Base-by-base conservation (phyloP, 1,284 basidiomycete genomes). In the Cryptococcus sp. region DNA sequence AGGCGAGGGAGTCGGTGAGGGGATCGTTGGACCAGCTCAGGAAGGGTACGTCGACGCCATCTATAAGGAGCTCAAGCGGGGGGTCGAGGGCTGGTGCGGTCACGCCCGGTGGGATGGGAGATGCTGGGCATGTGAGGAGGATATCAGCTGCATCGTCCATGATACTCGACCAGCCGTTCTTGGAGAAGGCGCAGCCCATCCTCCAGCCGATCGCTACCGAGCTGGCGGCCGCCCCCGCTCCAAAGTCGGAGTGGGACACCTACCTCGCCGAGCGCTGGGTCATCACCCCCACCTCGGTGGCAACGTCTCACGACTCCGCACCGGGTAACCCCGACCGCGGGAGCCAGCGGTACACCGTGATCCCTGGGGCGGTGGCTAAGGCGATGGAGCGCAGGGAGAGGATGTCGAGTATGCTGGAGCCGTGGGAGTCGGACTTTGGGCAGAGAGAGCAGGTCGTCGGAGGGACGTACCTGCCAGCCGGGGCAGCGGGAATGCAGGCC, bases 11-110 rank as follows among this genome's bases (percentile, higher is more conserved):
- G 46, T 68, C 65, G 20, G 63, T 76, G 15, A 68, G 67, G 6
- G 67, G 68, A 1, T 70, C 67, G 9, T 67, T 77, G 53, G 71
- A 74, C 50, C 55, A 62, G 28, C 63, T 76, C 2, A 62, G 71
- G 9, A 46, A 60, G 1, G 57, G 54, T 6, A 69, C 68, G 2
- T 62, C 66, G 2, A 62, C 60, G 0, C 56, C 35, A 4, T 58
- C 44, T 35, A 46, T 61, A 24, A 40, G n/a, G 18, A 46, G 54
- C 37, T 36, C 9, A 4, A 33, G 28, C 54, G 1, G 50, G 54
- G 39, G 46, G 21, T 38, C 49, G 23, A 8, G 33, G 46, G 15
- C 43, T 54, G n/a, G 52, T 42, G 21, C 36, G 24, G n/a, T 35
- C 28, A 11, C 42, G 37, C 23, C 53, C 15, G 46, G 21, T 15